Base-by-base conservation (phyloP, 1,139 yeast species). In the Sugiyamaella neomexicana region DNA sequence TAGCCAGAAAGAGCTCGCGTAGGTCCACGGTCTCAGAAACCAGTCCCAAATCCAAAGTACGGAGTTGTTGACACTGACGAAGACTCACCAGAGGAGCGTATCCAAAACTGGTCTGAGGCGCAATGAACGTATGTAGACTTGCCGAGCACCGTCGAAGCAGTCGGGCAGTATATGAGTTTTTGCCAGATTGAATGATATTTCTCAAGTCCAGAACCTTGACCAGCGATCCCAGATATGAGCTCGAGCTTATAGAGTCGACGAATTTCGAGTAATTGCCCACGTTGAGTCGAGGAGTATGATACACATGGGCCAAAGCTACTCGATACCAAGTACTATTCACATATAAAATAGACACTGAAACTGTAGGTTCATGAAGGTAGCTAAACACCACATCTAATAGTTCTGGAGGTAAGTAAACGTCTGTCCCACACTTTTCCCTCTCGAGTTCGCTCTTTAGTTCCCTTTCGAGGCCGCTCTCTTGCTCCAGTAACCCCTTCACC, bases 101-200 rank as follows among this genome's bases (percentile, higher is more conserved):
- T 0, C 98, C 98, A 74, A 93, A 91, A 72, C 96, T 87, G 36
- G 97, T 86, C 66, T 91, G 98, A 1, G 98, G 97, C 0, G 98
- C 97, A 6, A 87, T 81, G 65, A 93, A 90, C 10, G 76, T 74
- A 60, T 82, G 78, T 50, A 93, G 72, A 48, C 77, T 78, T 23
- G 77, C 70, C 9, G 89, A 79, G 55, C 96, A 87, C 46, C 96
- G 75, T 64, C 95, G 80, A 55, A 93, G 72, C 5, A 93, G 68
- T 61, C 87, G 85, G 1, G 97, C 89, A 17, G 93, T 91, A 68
- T 78, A 86, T 0, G 97, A 93, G 71, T 90, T 93, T 66, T 88
- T 90, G n/a, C 98, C 98, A 43, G 89, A 80, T 69, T 93, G 98
- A 55, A 89, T 82, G 52, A 91, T 89, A 54, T 82, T 78, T 8